Base-by-base conservation (phyloP, 805 yeast species). In the Metschnikowia reukaufii region DNA sequence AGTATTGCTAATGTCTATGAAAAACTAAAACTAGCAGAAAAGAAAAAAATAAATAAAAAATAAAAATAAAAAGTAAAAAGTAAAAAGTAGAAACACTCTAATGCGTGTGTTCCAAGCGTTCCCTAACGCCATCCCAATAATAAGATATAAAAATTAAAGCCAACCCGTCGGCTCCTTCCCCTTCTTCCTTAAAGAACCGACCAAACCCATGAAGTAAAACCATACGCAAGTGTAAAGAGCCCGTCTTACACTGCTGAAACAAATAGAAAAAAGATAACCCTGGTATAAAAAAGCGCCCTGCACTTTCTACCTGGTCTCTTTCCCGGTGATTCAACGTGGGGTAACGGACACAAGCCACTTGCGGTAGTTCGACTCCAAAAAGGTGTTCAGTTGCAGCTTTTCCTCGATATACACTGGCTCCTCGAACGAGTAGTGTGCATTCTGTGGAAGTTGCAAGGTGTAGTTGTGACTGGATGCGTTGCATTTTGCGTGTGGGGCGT, bases 261-360 rank as follows among this genome's bases (percentile, higher is more conserved):
- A 6, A 5, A 6, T 8, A 6, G 17, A 9, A 8, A 10, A 34
- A 34, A 20, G 13, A 6, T 12, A 18, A 34, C 6, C 6, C 33
- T 8, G 12, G 30, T 8, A 31, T 5, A 15, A 31, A 31, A 7
- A 31, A 31, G 12, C n/a, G 33, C 33, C 33, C 33, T 6, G 33
- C 33, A 6, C 12, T 12, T 31, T 31, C 33, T 6, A 31, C 16
- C 33, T 16, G 16, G 41, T 38, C 17, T 23, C 21, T 19, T 27
- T 29, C 27, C 27, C 27, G 27, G 6, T 23, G 27, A 23, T 23
- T 30, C 30, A 45, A 21, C 49, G 49, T 9, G 58, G 57, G n/a
- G 57, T 48, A 16, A 56, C 58, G 20, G 57, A 52, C 13, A 56
- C 58, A 29, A 56, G 51, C 59, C 59, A 56, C 51, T 56, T 56